phyloP scores from a whole-genome alignment of 1,284 basidiomycete genomes.

The Tylopilus orsonianus region DNA sequence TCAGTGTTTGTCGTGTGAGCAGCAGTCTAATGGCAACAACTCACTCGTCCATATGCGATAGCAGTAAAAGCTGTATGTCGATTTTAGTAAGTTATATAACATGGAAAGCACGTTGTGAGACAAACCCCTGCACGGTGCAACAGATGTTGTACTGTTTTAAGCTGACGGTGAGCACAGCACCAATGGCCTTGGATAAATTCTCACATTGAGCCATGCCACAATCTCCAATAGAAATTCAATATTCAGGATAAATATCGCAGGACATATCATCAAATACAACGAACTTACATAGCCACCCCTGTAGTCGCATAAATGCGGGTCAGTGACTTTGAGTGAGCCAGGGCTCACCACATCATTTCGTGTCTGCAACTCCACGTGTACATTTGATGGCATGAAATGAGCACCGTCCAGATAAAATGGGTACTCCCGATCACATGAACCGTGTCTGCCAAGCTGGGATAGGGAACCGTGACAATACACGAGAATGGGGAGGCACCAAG shows the following conservation, averaged over 20 bases:
- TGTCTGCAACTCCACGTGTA: constrained; percentile 2
- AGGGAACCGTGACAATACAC: not conserved
- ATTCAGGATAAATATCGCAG: not conserved
- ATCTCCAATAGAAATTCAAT: not conserved
- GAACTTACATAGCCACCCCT: constrained; percentile 19
- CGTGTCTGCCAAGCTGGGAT: constrained; percentile 8
- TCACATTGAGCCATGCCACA: constrained; percentile 2
- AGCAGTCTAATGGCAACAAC: not conserved
- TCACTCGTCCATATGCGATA: constrained; percentile 19
- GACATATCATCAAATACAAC: not conserved
- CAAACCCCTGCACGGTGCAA: constrained; percentile 12
- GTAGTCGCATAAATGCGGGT: not conserved
- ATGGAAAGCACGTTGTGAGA: not conserved
- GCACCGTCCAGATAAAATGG: not conserved
- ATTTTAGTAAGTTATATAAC: not conserved
- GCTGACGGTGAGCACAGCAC: not conserved
- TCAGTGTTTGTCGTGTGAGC: not conserved
- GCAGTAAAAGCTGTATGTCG: constrained; percentile 16
- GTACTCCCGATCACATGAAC: constrained; percentile 1
- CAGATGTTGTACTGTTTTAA: constrained; percentile 1
- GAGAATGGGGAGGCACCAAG: not conserved
- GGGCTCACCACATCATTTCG: constrained; percentile 7
- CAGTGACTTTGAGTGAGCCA: not conserved
- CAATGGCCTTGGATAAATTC: not conserved
- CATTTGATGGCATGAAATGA: constrained; percentile 2